Conservation (phyloP, 2,329 filamentous ascomycete genomes). For the Exserohilum rostratum region DNA sequence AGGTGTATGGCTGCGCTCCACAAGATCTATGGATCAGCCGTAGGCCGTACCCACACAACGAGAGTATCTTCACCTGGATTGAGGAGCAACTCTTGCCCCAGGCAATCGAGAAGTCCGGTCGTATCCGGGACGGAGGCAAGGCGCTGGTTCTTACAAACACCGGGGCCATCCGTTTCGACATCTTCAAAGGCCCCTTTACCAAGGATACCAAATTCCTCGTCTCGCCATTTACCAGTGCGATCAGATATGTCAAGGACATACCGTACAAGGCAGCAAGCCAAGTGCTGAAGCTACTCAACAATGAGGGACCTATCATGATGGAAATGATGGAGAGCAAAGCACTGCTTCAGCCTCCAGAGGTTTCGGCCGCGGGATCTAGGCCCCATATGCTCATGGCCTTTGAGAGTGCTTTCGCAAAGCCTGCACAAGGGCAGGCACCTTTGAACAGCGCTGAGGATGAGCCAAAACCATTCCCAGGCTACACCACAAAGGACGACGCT, state of each 20-base stretch:
- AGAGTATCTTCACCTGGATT: conserved; percentile 84
- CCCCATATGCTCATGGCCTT: conserved; percentile 22
- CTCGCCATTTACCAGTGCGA: conserved; percentile 83
- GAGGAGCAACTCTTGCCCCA: conserved; percentile 75
- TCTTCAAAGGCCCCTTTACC: conserved; percentile 91
- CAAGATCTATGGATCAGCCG: conserved; percentile 81
- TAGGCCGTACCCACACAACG: conserved; percentile 71
- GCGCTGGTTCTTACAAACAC: conserved; percentile 83
- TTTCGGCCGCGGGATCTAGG: conserved; percentile 42
- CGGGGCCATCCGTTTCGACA: conserved; percentile 90
- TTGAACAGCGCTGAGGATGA: conserved; percentile 8
- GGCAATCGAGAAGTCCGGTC: conserved; percentile 57
- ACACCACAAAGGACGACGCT: conserved; percentile 86
- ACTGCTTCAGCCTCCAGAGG: conserved; percentile 55
- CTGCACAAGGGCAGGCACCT: conserved; percentile 18
- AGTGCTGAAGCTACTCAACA: conserved; percentile 66
- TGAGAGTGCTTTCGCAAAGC: conserved; percentile 4
- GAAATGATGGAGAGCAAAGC: conserved; percentile 37
- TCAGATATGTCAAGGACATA: conserved; percentile 79
- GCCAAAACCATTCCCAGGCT: conserved; percentile 68
- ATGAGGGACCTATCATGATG: conserved; percentile 59
- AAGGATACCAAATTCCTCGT: conserved; percentile 84
- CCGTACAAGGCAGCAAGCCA: conserved; percentile 76
- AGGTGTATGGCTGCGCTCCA: conserved; percentile 82
- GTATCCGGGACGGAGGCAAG: conserved; percentile 60